Base-by-base conservation (phyloP, 2,329 filamentous ascomycete genomes). In the Volutella citrinella region DNA sequence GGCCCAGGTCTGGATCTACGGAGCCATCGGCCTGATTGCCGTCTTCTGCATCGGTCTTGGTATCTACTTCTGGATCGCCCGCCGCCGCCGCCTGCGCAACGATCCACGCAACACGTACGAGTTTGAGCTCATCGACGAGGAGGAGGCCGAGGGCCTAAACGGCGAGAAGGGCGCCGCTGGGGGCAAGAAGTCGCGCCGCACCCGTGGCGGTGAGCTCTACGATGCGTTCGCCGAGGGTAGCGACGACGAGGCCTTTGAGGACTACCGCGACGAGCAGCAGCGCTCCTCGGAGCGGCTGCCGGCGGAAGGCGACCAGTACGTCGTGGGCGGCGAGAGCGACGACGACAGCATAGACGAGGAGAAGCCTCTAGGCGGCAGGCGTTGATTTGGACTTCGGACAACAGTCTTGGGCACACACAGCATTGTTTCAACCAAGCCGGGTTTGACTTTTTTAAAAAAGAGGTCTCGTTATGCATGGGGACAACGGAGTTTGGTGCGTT, bases 151-250 rank as follows among this genome's bases (percentile, higher is more conserved):
- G 48, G 71, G 74, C 18, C 59, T 79, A 5, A 68, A 66, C 33
- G 56, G 63, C 38, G 65, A 58, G 31, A 68, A 68, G 58, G 74
- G 66, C 64, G 65, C 55, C 40, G 59, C 34, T 41, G 60, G 61
- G 38, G 62, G 69, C 8, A 56, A 61, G 47, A 68, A 66, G 48
- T 51, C 66, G 13, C 68, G 69, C 37, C 71, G 76, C 46, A 71
- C 74, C 32, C 63, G 87, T 14, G 93, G 88, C 3, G 89, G 91
- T 18, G 91, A 97, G 66, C 68, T 98, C 27, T 98, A 98, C 60
- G 93, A 98, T 69, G 93, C 93, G 5, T 98, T 98, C 71, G 93
- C 93, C 0, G 90, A 87, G 12, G 91, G 89, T 32, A 80, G 76
- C 41, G 74, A 77, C 16, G 91, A 91, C 38, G 90, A 64, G 36